Base-by-base conservation (phyloP, 768 basidiomycete species). In the Melanogaster broomeanus region DNA sequence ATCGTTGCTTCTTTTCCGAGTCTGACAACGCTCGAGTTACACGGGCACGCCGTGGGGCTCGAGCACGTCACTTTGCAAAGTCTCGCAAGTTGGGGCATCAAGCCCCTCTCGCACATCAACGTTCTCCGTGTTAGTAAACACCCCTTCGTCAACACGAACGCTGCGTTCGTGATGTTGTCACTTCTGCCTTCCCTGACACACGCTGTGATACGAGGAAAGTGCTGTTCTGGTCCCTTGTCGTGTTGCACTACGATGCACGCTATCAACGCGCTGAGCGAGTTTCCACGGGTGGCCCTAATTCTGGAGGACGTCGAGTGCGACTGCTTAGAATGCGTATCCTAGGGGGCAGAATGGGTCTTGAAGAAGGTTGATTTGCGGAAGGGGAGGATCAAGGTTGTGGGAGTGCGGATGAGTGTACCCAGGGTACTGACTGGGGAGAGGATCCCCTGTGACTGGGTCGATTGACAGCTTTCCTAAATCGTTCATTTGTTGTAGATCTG, bases 1-100 rank as follows among this genome's bases (percentile, higher is more conserved):
- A 24, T 61, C 45, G 40, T 58, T 9, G 48, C 59, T 15, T 63
- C 61, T 16, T 61, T 64, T 34, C 61, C 61, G 6, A 61, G 33
- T 22, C 31, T 63, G 22, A 55, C 42, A 13, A 43, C 35, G n/a
- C 62, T 63, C 25, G 62, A 61, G 43, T 44, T 63, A 7, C 51
- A 42, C 21, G 62, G 48, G 2, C 51, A 55, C 35, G 53, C 51
- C 22, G 43, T 57, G 1, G 56, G 25, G 18, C 42, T 58, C 47
- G 55, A 62, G 28, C 46, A 39, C 28, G 46, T 10, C 21, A 42
- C 40, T 5, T 5, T 48, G 35, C 46, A 47, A 13, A 38, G 18
- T 25, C 45, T 64, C 30, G 43, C 45, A 10, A 53, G 4, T 25
- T 38, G 4, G 13, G 42, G 44, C 1, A 0, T 64, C 28, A 24